A percentile compares a stretch with the other conserved stretches of the same genome.
phyloP scores from a whole-genome alignment of 176 grass and related monocot species.

The Eragrostis nindensis region DNA sequence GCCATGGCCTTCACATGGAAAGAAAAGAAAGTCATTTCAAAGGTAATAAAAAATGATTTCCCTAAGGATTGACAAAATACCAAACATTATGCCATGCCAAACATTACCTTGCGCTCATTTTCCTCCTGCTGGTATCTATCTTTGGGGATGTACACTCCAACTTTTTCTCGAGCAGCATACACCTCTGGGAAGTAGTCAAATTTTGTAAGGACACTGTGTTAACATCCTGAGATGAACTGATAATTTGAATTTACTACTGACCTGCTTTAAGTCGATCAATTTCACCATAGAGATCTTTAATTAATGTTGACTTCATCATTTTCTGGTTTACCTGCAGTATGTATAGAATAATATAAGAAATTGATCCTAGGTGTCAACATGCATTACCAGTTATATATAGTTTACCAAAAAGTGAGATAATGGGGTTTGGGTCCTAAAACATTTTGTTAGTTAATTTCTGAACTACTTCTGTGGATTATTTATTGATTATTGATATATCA shows the following conservation, averaged over 20 bases:
- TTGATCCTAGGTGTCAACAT: slow-evolving; percentile 7
- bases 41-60: neutral
- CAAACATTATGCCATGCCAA: slow-evolving; percentile 19
- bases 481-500: neutral
- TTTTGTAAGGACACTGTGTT: slow-evolving; percentile 32
- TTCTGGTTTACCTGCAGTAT: slow-evolving; percentile 87
- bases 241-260: slow-evolving; percentile 35
- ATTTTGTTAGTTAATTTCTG: neutral
- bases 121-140: slow-evolving; percentile 91
- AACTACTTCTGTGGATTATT: no score
- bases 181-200: slow-evolving; percentile 68
- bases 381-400: neutral
- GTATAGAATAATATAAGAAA: slow-evolving; percentile 22
- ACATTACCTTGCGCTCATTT: slow-evolving; percentile 88
- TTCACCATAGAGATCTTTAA: slow-evolving; percentile 99
- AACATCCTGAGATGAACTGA: slow-evolving; percentile 20
- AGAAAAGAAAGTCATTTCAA: slow-evolving; percentile 21
- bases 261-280: slow-evolving; percentile 96
- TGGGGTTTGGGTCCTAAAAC: neutral
- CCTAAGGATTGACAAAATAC: neutral
- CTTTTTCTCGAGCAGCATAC: slow-evolving; percentile 94
- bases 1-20: slow-evolving; percentile 73
- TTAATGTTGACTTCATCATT: slow-evolving; percentile 99
- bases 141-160: slow-evolving; percentile 96
- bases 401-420: neutral